Evolutionary conservation across 2,329 filamentous ascomycete species (phyloP).

Genomic region (Hypoxylon sp.): DNA sequence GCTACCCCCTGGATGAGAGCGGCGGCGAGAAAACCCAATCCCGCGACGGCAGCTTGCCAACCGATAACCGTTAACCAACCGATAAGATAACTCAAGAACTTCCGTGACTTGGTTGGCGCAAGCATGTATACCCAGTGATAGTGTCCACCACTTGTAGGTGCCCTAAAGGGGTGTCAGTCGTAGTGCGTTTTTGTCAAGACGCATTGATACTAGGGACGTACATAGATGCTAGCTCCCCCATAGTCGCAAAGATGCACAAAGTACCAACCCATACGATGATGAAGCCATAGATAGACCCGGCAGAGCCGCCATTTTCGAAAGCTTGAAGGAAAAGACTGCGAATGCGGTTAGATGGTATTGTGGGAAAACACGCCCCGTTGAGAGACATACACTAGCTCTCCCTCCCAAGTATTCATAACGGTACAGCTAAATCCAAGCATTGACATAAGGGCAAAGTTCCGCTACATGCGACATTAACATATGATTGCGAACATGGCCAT

Average conservation of each 20-base stretch:
- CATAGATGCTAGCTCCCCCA: slow-evolving; percentile 40
- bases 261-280: slow-evolving; percentile 41
- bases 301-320: slow-evolving; percentile 35
- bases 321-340: slow-evolving; percentile 20
- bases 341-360: neutral
- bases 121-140: slow-evolving; percentile 42
- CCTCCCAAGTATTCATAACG: slow-evolving; percentile 40
- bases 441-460: slow-evolving; percentile 42
- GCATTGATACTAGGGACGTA: neutral
- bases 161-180: slow-evolving; percentile 19
- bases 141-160: slow-evolving; percentile 39
- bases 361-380: neutral
- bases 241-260: slow-evolving; percentile 30
- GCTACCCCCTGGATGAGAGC: slow-evolving; percentile 41
- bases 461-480: neutral
- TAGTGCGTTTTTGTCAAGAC: neutral
- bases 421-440: slow-evolving; percentile 41
- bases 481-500: neutral
- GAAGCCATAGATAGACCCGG: slow-evolving; percentile 36
- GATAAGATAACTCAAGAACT: slow-evolving; percentile 38
- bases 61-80: slow-evolving; percentile 40
- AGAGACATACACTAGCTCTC: slow-evolving; percentile 32
- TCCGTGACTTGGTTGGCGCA: slow-evolving; percentile 29
- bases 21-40: slow-evolving; percentile 28
- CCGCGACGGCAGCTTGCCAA: slow-evolving; percentile 38